Percentiles rank a stretch among this genome's conserved stretches.
These are phyloP conservation scores for Pachyrhizus erosus DNA, from an alignment of 306 rosid species.

Conservation along the genomic window DNA sequence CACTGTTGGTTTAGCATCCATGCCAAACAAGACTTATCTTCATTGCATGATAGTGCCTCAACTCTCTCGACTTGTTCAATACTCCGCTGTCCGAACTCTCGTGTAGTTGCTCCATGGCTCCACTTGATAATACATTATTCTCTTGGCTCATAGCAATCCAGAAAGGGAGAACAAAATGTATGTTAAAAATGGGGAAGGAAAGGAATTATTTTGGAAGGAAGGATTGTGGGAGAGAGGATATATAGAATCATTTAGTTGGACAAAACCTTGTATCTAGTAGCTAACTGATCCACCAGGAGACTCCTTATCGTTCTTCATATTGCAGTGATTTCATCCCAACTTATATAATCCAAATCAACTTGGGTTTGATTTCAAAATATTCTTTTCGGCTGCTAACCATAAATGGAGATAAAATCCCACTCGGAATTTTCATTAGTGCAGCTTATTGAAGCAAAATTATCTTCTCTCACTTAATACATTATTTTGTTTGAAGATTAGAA, in stretches of 20 bases:
- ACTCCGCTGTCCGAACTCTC: too few species aligned
- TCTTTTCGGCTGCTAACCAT: background rate
- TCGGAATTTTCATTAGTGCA: background rate
- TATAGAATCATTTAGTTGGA: too few species aligned
- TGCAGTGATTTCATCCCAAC: too few species aligned
- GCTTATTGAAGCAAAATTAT: background rate
- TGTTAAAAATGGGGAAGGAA: too few species aligned
- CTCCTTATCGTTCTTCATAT: too few species aligned
- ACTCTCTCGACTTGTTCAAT: too few species aligned
- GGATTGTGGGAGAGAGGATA: background rate
- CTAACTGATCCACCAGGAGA: too few species aligned
- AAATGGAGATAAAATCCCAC: background rate
- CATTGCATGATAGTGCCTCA: too few species aligned
- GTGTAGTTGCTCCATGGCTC: background rate
- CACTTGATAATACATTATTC: background rate
- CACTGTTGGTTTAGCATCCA: too few species aligned
- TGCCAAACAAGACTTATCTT: too few species aligned
- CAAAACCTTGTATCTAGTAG: too few species aligned
- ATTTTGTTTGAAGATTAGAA: background rate
- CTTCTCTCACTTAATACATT: background rate
- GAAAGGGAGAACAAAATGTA: background rate
- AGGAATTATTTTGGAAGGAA: too few species aligned
- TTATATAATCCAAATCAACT: background rate
- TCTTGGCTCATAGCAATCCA: background rate
- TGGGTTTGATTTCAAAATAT: background rate